Evolutionary conservation across 345 rosid species (phyloP).

Genomic region (Garcia nutans): DNA sequence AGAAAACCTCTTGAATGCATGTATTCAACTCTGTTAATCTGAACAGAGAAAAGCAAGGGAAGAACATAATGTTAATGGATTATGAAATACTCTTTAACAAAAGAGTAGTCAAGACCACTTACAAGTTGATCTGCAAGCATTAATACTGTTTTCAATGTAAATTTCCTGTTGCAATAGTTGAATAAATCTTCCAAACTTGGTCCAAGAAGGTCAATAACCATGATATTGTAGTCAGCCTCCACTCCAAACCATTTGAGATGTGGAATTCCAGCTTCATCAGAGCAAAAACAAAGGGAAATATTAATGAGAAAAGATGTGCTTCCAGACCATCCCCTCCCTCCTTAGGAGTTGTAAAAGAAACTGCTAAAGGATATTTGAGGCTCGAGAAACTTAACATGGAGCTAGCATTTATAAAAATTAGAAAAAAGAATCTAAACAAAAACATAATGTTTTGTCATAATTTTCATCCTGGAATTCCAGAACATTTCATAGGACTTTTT

Average conservation of each 20-base stretch:
- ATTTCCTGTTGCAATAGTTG: conserved; percentile 72
- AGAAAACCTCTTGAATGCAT: conserved; percentile 81
- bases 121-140: conserved; percentile 92
- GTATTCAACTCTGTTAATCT: conserved; percentile 81
- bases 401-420: background rate
- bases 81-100: background rate
- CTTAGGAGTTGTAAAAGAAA: background rate
- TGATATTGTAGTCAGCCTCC: conserved; percentile 71
- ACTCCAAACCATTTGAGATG: conserved; percentile 88
- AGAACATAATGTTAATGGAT: conserved; percentile 7
- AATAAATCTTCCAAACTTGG: conserved; percentile 89
- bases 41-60: conserved; percentile 23
- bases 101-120: conserved; percentile 23
- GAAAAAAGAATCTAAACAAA: background rate
- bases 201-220: conserved; percentile 89
- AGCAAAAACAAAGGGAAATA: conserved; percentile 7
- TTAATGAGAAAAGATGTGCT: background rate
- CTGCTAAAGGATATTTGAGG: background rate
- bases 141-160: conserved; percentile 70
- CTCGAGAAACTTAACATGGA: background rate
- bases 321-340: background rate
- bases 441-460: background rate
- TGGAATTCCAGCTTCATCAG: conserved; percentile 67
- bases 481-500: background rate
- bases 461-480: background rate